These are phyloP conservation scores for Aspergillus carbonarius DNA, from an alignment of 2,329 filamentous ascomycete genomes.

Conservation along the genomic window DNA sequence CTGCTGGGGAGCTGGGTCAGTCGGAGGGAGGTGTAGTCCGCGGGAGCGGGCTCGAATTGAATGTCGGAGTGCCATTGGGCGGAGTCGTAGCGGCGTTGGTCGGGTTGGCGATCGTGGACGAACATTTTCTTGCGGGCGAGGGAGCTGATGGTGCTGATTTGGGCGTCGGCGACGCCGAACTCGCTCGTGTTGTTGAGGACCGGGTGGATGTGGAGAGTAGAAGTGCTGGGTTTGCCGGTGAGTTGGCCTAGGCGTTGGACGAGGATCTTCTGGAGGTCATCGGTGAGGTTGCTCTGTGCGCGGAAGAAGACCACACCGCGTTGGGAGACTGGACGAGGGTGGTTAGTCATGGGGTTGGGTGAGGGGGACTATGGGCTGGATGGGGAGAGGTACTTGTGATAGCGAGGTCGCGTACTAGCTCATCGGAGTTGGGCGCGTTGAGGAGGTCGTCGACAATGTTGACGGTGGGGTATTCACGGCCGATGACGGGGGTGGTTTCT, in stretches of 20 bases:
- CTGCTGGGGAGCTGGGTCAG: slow-evolving; percentile 57
- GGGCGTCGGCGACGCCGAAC: slow-evolving; percentile 55
- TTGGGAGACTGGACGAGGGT: slow-evolving; percentile 55
- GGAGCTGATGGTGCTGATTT: slow-evolving; percentile 65
- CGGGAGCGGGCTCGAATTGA: slow-evolving; percentile 62
- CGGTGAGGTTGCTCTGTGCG: slow-evolving; percentile 59
- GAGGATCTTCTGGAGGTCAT: slow-evolving; percentile 65
- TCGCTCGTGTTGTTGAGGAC: slow-evolving; percentile 57
- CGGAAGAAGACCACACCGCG: slow-evolving; percentile 71
- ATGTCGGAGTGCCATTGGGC: slow-evolving; percentile 58
- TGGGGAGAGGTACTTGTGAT: slow-evolving; percentile 55
- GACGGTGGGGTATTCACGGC: slow-evolving; percentile 42
- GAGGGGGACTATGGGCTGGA: neutral
- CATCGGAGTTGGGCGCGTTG: slow-evolving; percentile 61
- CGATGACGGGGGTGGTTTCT: slow-evolving; percentile 45
- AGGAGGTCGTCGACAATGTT: slow-evolving; percentile 53
- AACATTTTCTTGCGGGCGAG: slow-evolving; percentile 52
- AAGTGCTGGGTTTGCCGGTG: slow-evolving; percentile 58
- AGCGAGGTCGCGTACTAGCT: slow-evolving; percentile 64
- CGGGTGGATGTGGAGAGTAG: slow-evolving; percentile 61
- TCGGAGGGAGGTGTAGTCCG: slow-evolving; percentile 62
- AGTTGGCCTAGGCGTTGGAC: slow-evolving; percentile 60
- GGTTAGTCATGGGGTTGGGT: neutral
- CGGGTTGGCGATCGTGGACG: slow-evolving; percentile 9
- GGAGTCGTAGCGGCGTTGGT: neutral